Evolutionary conservation across 495 filamentous ascomycete species (phyloP).

Genomic region (Hypoxylon trugodes): DNA sequence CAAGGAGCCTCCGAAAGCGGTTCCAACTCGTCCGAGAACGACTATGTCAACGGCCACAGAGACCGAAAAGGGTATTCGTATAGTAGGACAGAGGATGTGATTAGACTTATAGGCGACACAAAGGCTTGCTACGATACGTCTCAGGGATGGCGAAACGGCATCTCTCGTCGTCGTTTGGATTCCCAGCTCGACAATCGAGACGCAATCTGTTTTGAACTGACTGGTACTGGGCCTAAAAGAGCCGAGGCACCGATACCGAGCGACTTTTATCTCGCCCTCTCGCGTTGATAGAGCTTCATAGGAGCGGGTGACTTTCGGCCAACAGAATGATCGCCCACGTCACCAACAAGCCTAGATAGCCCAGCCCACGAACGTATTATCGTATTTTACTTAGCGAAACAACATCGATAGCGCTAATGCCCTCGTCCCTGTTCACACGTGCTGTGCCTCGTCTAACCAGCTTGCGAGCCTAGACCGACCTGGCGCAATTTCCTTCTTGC

Average conservation of each 20-base stretch:
- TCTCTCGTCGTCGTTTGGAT: conserved; percentile 19
- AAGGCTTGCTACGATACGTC: conserved; percentile 38
- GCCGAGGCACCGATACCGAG: conserved; percentile 9
- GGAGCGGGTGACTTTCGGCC: not conserved
- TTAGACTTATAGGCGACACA: conserved; percentile 39
- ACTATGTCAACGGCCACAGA: conserved; percentile 29
- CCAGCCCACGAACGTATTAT: not conserved
- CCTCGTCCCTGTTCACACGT: conserved; percentile 5
- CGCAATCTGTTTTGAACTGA: conserved; percentile 25
- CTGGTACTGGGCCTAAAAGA: too few species aligned
- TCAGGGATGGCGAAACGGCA: conserved; percentile 35
- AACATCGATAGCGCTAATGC: conserved; percentile 4
- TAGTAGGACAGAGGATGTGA: conserved; percentile 38
- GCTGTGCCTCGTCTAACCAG: conserved; percentile 26
- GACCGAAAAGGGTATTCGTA: conserved; percentile 30
- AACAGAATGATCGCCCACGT: not conserved
- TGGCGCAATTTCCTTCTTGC: conserved; percentile 2
- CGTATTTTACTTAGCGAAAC: conserved; percentile 13
- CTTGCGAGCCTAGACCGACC: conserved; percentile 16
- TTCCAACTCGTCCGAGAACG: conserved; percentile 39
- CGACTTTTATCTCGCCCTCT: not conserved
- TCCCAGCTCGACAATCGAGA: conserved; percentile 31
- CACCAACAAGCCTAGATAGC: conserved; percentile 2
- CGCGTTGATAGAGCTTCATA: not conserved
- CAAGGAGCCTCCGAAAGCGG: conserved; percentile 33